A percentile compares a stretch with the other conserved stretches of the same genome.
Conservation (phyloP, 768 basidiomycete genomes). For the Trametes cingulata region DNA sequence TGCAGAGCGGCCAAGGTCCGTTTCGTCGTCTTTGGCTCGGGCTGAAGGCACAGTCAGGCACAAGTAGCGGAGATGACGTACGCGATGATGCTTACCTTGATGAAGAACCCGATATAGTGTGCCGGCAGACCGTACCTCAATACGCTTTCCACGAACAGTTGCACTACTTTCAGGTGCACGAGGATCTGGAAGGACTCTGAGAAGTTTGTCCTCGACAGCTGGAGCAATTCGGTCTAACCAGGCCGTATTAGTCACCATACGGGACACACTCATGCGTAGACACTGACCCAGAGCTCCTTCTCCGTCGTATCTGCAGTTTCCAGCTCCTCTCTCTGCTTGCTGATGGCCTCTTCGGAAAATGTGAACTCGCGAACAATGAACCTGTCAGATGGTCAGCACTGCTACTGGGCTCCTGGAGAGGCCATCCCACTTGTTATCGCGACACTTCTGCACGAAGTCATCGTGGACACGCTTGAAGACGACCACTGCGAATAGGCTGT, state of each 20-base stretch:
- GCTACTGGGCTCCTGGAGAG: neutral
- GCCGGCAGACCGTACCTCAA: conserved; percentile 94
- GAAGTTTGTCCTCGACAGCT: conserved; percentile 91
- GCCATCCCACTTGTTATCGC: conserved; percentile 83
- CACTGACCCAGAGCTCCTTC: conserved; percentile 92
- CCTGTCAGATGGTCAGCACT: conserved; percentile 40
- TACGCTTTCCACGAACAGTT: conserved; percentile 93
- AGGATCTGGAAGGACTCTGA: conserved; percentile 94
- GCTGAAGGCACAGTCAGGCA: conserved; percentile 45
- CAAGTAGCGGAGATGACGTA: neutral
- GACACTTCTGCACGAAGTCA: conserved; percentile 89
- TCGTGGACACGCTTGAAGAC: conserved; percentile 91
- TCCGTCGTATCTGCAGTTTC: conserved; percentile 81
- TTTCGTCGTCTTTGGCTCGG: conserved; percentile 82
- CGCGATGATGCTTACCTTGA: conserved; percentile 59
- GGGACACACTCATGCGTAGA: neutral
- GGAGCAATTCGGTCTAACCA: conserved; percentile 82
- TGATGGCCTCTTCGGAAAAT: conserved; percentile 79
- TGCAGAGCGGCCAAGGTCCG: conserved; percentile 75
- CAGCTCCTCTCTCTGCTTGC: conserved; percentile 80
- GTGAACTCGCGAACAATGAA: conserved; percentile 95
- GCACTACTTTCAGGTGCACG: conserved; percentile 89
- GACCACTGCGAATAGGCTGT: conserved; percentile 79
- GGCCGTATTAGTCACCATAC: conserved; percentile 1
- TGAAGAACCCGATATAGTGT: conserved; percentile 76